phyloP scores from a whole-genome alignment of 768 basidiomycete genomes.

The Cystobasidium ongulense region DNA sequence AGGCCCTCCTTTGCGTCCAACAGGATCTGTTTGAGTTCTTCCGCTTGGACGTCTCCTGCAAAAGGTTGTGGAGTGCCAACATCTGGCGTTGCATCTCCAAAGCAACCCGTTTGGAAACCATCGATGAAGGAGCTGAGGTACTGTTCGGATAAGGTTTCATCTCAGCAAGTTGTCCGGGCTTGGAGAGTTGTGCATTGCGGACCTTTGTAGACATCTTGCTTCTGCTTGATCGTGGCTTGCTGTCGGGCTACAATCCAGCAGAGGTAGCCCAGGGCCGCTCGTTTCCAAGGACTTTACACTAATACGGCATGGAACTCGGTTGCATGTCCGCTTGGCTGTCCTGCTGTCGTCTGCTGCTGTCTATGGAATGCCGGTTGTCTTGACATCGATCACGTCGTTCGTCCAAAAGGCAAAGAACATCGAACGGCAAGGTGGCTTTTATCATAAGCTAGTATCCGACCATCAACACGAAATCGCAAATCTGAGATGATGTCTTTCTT shows the following conservation, averaged over 20 bases:
- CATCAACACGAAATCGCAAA: too few relatives aligned
- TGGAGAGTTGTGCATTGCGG: neutral
- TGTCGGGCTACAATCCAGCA: neutral
- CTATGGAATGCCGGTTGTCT: neutral
- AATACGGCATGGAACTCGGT: neutral
- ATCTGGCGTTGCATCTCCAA: neutral
- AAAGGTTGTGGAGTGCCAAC: neutral
- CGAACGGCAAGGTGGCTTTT: too few relatives aligned
- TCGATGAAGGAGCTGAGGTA: neutral
- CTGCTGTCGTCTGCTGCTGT: neutral
- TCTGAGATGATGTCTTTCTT: too few relatives aligned
- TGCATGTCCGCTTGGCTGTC: neutral
- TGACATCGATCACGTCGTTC: neutral
- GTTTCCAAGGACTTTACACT: neutral
- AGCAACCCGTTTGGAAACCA: neutral
- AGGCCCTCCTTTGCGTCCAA: constrained; percentile 20
- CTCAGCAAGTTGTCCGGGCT: neutral
- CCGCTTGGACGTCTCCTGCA: neutral
- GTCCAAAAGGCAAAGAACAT: neutral
- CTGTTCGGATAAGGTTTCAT: neutral
- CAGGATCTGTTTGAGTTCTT: constrained; percentile 23
- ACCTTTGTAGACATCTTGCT: neutral
- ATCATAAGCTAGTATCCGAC: too few relatives aligned
- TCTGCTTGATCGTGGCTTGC: neutral
- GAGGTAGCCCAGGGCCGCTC: neutral